phyloP scores from a whole-genome alignment of 2,329 filamentous ascomycete species.

The Amauroascus verrucosus region DNA sequence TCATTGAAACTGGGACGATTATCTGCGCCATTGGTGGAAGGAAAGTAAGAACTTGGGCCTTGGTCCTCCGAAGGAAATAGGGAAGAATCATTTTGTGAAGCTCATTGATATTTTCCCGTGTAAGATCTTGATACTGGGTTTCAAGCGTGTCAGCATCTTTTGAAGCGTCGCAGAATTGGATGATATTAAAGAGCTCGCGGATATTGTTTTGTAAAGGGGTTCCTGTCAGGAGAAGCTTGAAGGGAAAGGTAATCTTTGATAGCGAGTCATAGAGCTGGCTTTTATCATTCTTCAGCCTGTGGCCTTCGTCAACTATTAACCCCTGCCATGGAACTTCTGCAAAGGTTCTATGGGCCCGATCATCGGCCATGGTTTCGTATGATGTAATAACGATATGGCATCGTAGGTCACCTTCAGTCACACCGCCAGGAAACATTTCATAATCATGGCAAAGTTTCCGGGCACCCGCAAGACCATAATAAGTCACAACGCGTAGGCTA shows the following conservation, averaged over 20 bases:
- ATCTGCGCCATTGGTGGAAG: conserved; percentile 89
- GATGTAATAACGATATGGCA: conserved; percentile 92
- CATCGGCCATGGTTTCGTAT: conserved; percentile 77
- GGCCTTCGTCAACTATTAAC: conserved; percentile 87
- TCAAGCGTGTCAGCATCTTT: conserved; percentile 65
- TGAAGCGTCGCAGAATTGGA: conserved; percentile 77
- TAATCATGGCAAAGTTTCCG: conserved; percentile 69
- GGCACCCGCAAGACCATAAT: conserved; percentile 66
- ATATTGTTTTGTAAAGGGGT: conserved; percentile 81
- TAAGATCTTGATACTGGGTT: conserved; percentile 63
- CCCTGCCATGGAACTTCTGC: conserved; percentile 69
- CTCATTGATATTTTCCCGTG: conserved; percentile 67
- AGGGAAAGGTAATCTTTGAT: conserved; percentile 62
- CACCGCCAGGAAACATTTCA: conserved; percentile 63
- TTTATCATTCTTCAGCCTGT: conserved; percentile 87
- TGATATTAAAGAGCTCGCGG: conserved; percentile 86
- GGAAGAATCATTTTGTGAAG: conserved; percentile 74
- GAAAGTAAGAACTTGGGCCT: conserved; percentile 81
- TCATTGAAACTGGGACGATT: conserved; percentile 94
- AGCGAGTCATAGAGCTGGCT: conserved; percentile 70
- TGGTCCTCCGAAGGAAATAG: conserved; percentile 66
- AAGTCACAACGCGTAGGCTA: conserved; percentile 76
- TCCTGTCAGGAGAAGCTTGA: conserved; percentile 72
- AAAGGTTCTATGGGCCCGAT: conserved; percentile 56
- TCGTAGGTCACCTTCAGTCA: conserved; percentile 53